A percentile compares a stretch with the other conserved stretches of the same genome.
These are phyloP conservation scores for Candida glucosophila DNA, from an alignment of 1,139 yeast genomes.

Conservation along the genomic window DNA sequence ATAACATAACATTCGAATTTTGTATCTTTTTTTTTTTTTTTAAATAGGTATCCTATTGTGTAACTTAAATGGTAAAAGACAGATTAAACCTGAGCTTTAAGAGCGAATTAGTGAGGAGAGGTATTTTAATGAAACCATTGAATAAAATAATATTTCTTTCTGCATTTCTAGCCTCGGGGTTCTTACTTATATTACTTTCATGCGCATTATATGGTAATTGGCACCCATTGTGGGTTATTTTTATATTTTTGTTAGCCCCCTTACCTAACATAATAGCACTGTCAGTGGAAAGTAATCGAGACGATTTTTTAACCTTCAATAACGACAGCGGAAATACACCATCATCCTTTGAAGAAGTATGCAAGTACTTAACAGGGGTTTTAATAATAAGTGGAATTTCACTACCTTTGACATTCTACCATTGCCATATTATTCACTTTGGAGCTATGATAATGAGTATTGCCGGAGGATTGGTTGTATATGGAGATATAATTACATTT, in stretches of 20 bases:
- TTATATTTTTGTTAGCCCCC: conserved; percentile 62
- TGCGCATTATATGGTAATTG: conserved; percentile 70
- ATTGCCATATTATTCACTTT: conserved; percentile 45
- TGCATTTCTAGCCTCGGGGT: conserved; percentile 65
- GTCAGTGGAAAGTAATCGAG: conserved; percentile 33
- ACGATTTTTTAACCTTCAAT: conserved; percentile 61
- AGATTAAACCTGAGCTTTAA: not conserved
- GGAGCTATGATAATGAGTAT: conserved; percentile 61
- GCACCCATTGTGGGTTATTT: conserved; percentile 61
- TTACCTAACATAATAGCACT: conserved; percentile 50
- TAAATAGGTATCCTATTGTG: conserved; percentile 1
- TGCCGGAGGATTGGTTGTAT: conserved; percentile 64
- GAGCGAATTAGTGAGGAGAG: not conserved
- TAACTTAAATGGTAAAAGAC: not conserved
- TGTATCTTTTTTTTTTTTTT: conserved; percentile 2
- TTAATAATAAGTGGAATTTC: conserved; percentile 62
- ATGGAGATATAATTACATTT: conserved; percentile 59
- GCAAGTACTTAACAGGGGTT: conserved; percentile 56
- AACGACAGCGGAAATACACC: conserved; percentile 32
- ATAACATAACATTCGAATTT: conserved; percentile 2
- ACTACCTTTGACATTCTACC: conserved; percentile 58
- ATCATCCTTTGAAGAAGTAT: conserved; percentile 48
- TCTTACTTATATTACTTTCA: conserved; percentile 59
- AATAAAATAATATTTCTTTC: conserved; percentile 66
- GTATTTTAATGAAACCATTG: conserved; percentile 45